Evolutionary conservation across 495 filamentous ascomycete genomes (phyloP).

Genomic region (Chaetomium tenue): DNA sequence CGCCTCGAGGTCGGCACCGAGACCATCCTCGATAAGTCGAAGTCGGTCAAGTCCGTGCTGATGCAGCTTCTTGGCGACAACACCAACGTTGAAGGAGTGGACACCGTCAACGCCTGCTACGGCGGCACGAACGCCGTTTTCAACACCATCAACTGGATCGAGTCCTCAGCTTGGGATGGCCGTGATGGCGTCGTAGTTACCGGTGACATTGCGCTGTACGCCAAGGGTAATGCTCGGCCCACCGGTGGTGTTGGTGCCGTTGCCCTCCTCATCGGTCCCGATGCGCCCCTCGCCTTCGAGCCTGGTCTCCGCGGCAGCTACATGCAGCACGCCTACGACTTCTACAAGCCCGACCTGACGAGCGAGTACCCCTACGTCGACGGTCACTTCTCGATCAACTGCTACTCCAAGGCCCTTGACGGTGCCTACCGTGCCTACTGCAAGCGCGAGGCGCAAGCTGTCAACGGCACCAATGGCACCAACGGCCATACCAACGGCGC

Average conservation of each 20-base stretch:
- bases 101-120: slow-evolving; percentile 97
- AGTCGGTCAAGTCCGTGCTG: slow-evolving; percentile 98
- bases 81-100: slow-evolving; percentile 93
- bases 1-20: slow-evolving; percentile 97
- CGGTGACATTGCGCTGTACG: slow-evolving; percentile 97
- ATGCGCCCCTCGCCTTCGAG: slow-evolving; percentile 89
- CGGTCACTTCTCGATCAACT: slow-evolving; percentile 89
- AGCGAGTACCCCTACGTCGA: slow-evolving; percentile 98
- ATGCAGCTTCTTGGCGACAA: slow-evolving; percentile 93
- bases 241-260: slow-evolving; percentile 95
- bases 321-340: slow-evolving; percentile 95
- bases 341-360: slow-evolving; percentile 98
- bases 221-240: slow-evolving; percentile 90
- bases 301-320: slow-evolving; percentile 88
- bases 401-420: slow-evolving; percentile 95
- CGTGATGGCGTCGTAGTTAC: slow-evolving; percentile 89
- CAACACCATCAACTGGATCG: slow-evolving; percentile 96
- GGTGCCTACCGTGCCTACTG: slow-evolving; percentile 94
- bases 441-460: slow-evolving; percentile 68
- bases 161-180: slow-evolving; percentile 97
- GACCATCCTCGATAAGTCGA: slow-evolving; percentile 98
- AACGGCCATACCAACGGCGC: slow-evolving; percentile 45
- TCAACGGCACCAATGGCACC: slow-evolving; percentile 57
- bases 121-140: slow-evolving; percentile 97
- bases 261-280: slow-evolving; percentile 89